Conservation (phyloP, 1,284 basidiomycete genomes). For the Wallemia hederae region DNA sequence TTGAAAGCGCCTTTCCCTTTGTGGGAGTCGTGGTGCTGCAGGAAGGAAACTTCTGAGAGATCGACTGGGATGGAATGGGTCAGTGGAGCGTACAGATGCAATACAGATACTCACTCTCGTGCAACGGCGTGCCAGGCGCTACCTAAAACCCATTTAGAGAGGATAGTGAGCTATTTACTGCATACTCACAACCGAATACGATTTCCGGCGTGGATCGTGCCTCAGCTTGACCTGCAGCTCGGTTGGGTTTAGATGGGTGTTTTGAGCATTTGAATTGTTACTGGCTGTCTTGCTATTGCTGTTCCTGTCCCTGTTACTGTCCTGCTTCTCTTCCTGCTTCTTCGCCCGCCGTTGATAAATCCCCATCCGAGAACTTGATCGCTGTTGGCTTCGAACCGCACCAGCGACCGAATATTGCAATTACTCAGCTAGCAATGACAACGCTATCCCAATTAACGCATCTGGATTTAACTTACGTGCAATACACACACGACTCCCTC, state of each 20-base stretch:
- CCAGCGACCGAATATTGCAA: too few species aligned
- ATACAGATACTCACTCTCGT: slow-evolving; percentile 11
- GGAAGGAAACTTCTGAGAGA: slow-evolving; percentile 4
- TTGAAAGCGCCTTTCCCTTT: slow-evolving; percentile 5
- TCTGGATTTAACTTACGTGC: background rate
- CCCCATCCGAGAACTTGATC: background rate
- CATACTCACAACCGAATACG: background rate
- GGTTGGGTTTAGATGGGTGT: background rate
- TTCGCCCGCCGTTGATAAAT: background rate
- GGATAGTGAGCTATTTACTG: background rate
- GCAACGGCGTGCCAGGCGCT: slow-evolving; percentile 17
- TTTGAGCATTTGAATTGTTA: too few species aligned
- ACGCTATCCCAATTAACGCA: background rate
- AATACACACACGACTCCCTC: background rate
- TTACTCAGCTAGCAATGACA: background rate
- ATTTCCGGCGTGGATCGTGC: background rate
- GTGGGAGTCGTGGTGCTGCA: slow-evolving; percentile 4
- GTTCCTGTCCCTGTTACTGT: too few species aligned
- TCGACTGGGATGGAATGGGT: background rate
- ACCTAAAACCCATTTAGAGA: background rate
- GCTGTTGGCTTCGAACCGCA: background rate
- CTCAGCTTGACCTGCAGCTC: background rate
- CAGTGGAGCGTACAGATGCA: background rate
- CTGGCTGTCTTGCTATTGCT: background rate
- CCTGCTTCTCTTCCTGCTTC: too few species aligned